Percentiles rank a stretch among this genome's conserved stretches.
Evolutionary conservation across 2,329 filamentous ascomycete species (phyloP).

Genomic region (Fusarium sambucinum): DNA sequence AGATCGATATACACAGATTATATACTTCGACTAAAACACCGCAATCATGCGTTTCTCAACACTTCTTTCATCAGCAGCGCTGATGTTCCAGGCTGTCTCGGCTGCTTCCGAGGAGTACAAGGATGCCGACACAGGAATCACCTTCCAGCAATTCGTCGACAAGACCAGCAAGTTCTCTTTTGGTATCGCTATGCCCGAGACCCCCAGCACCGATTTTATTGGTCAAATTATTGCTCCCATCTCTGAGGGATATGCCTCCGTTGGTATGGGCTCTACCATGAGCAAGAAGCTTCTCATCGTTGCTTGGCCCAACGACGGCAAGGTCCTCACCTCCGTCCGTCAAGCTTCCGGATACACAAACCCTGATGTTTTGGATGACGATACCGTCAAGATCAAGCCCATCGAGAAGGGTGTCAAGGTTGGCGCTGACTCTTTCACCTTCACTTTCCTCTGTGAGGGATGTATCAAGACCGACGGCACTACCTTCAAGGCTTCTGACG

Average conservation of each 20-base stretch:
- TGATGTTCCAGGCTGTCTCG: conserved; percentile 31
- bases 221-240: conserved; percentile 65
- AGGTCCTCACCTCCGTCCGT: conserved; percentile 69
- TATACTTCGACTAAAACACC: neutral
- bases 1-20: conserved; percentile 8
- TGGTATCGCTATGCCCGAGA: conserved; percentile 65
- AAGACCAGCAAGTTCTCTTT: conserved; percentile 61
- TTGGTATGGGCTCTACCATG: conserved; percentile 70
- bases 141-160: conserved; percentile 64
- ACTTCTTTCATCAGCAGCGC: conserved; percentile 35
- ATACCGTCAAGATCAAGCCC: conserved; percentile 62
- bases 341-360: conserved; percentile 69
- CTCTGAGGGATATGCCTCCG: conserved; percentile 63
- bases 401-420: conserved; percentile 70
- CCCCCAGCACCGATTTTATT: conserved; percentile 69
- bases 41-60: conserved; percentile 37
- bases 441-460: conserved; percentile 74
- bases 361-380: conserved; percentile 70
- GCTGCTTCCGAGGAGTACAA: conserved; percentile 51
- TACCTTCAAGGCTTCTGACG: conserved; percentile 58
- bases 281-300: conserved; percentile 68
- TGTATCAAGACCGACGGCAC: conserved; percentile 65
- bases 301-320: conserved; percentile 66
- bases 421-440: conserved; percentile 68
- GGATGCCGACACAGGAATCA: conserved; percentile 64